These are phyloP conservation scores for Cordyceps cateniannulata DNA, from an alignment of 2,329 filamentous ascomycete genomes.

Conservation along the genomic window DNA sequence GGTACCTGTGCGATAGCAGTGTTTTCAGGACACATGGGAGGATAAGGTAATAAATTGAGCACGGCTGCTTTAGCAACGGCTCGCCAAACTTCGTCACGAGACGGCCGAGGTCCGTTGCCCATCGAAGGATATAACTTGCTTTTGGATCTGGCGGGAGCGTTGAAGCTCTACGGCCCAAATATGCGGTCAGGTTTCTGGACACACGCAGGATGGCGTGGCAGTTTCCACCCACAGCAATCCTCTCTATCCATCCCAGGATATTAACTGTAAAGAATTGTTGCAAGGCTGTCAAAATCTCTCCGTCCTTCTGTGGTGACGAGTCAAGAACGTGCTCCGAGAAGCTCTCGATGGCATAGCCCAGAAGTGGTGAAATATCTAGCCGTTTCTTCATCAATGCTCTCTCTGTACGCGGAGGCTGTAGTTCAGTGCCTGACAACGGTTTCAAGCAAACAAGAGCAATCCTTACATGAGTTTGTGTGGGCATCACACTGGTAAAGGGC, in stretches of 20 bases:
- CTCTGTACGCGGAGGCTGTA: not conserved
- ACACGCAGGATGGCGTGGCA: constrained; percentile 18
- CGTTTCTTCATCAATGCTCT: not conserved
- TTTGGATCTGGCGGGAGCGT: constrained; percentile 18
- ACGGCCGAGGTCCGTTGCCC: constrained; percentile 26
- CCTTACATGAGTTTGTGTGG: constrained; percentile 17
- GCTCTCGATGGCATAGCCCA: constrained; percentile 20
- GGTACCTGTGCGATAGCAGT: constrained; percentile 17
- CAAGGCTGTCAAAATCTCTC: constrained; percentile 18
- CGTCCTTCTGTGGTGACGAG: constrained; percentile 16
- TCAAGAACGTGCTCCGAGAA: constrained; percentile 23
- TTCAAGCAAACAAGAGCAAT: constrained; percentile 22
- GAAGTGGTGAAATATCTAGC: constrained; percentile 1
- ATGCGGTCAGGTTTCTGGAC: constrained; percentile 21
- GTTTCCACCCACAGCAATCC: constrained; percentile 17
- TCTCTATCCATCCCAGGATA: constrained; percentile 25
- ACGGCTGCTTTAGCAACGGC: constrained; percentile 21
- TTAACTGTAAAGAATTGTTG: constrained; percentile 22
- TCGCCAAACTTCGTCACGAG: constrained; percentile 26
- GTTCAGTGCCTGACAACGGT: constrained; percentile 15
- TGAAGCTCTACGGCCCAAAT: constrained; percentile 19
- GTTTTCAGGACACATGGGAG: constrained; percentile 26
- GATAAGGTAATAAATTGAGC: constrained; percentile 29
- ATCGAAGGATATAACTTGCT: constrained; percentile 20
- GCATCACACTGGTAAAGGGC: not conserved